These are phyloP conservation scores for Pleurotus cornucopiae DNA, from an alignment of 768 basidiomycete genomes.

Conservation along the genomic window DNA sequence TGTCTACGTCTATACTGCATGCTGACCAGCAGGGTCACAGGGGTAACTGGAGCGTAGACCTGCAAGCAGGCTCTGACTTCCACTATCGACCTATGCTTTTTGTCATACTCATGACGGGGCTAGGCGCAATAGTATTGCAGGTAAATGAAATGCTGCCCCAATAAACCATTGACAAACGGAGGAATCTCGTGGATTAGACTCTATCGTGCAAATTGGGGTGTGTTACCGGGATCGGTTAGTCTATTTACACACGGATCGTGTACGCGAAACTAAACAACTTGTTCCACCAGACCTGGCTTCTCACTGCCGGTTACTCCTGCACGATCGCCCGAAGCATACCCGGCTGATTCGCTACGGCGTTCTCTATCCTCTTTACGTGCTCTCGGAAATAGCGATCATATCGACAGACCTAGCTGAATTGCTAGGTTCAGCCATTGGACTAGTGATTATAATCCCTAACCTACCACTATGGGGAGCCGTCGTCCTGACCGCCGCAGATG, in stretches of 20 bases:
- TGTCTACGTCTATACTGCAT: not conserved
- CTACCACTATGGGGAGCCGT: slow-evolving; percentile 57
- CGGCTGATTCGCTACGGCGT: slow-evolving; percentile 40
- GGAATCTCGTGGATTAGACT: slow-evolving; percentile 36
- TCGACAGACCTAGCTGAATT: slow-evolving; percentile 72
- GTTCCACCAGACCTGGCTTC: slow-evolving; percentile 45
- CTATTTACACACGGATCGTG: not conserved
- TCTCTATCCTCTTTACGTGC: slow-evolving; percentile 52
- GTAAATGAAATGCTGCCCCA: slow-evolving; percentile 19
- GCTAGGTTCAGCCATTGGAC: slow-evolving; percentile 65
- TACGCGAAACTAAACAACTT: not conserved
- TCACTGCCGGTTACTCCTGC: slow-evolving; percentile 52
- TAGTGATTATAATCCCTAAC: slow-evolving; percentile 56
- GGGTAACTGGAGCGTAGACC: slow-evolving; percentile 79
- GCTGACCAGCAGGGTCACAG: slow-evolving; percentile 21
- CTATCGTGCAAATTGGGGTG: slow-evolving; percentile 30
- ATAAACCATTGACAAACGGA: not conserved
- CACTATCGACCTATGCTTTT: slow-evolving; percentile 72
- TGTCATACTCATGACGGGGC: slow-evolving; percentile 57
- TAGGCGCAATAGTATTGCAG: slow-evolving; percentile 69
- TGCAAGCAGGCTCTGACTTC: slow-evolving; percentile 71
- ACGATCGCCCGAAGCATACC: slow-evolving; percentile 47
- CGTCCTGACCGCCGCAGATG: slow-evolving; percentile 53
- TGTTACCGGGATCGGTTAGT: slow-evolving; percentile 1
- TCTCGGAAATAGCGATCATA: slow-evolving; percentile 58